Evolutionary conservation across 2,329 filamentous ascomycete species (phyloP), one percentile per base, ranked within the genome.

Genomic region (Trichophyton rubrum): DNA sequence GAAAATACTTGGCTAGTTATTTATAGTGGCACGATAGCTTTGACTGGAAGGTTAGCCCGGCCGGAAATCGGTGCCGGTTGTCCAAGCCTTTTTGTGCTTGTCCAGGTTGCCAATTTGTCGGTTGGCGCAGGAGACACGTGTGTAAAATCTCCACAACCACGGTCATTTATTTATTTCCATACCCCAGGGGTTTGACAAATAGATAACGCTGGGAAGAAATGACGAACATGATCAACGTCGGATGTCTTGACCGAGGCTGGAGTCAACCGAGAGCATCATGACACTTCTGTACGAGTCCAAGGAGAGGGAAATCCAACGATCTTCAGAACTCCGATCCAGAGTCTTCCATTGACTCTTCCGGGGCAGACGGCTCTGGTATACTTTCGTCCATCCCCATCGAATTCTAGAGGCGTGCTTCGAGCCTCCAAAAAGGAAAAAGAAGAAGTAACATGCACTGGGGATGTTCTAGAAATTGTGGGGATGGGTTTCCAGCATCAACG

Each of bases 401-500:
- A 13, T 27, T 24, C 40, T n/a, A 43, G 22, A 51, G 20, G 22
- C 43, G n/a, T 24, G 6, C 30, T 30, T 24, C 11, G 51, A 27
- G 51, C 51, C 51, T 38, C 51, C n/a, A 17, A 55, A 55, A 17
- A 17, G 4, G 20, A 35, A 35, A n/a, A 55, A 17, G n/a, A 33
- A 55, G 17, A 35, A 55, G 7, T 27, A 38, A 38, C 33, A 38
- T 38, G 33, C 33, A 55, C 56, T 22, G n/a, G 51, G 27, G 56
- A 58, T 43, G 9, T 41, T 43, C 56, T 35, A 58, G 56, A 58
- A 45, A 58, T 41, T 41, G 35, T 58, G 56, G 56, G 40, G 56
- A 45, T 58, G 56, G 1, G 33, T 20, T 41, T 11, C n/a, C 35
- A 30, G 51, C 51, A 35, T 58, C 56, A 58, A 58, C 56, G 40